Conservation (phyloP, 768 basidiomycete species). For the Goffeauzyma gilvescens region DNA sequence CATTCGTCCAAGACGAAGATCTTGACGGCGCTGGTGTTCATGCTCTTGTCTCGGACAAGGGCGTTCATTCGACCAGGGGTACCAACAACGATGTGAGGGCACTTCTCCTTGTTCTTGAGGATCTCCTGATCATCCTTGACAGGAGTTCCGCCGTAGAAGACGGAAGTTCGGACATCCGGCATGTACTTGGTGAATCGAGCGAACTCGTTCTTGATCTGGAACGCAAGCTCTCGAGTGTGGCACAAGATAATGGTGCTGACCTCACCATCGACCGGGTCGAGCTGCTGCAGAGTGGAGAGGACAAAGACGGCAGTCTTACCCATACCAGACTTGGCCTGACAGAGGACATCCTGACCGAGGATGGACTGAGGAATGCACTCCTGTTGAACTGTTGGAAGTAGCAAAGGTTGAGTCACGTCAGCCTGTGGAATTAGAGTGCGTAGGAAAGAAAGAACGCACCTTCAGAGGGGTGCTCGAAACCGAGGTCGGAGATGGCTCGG, state of each 20-base stretch:
- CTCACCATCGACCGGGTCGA: constrained; percentile 95
- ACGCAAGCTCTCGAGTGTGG: constrained; percentile 96
- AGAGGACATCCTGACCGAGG: constrained; percentile 96
- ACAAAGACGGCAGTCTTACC: constrained; percentile 97
- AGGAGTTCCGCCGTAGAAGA: constrained; percentile 93
- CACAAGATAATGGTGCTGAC: constrained; percentile 94
- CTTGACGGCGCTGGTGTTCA: constrained; percentile 81
- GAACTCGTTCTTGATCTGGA: constrained; percentile 99
- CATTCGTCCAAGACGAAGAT: constrained; percentile 99
- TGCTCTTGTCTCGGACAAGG: constrained; percentile 78
- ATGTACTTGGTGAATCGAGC: constrained; percentile 98
- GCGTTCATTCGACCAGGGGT: constrained; percentile 95
- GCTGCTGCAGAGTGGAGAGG: constrained; percentile 87
- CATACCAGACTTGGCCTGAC: constrained; percentile 93
- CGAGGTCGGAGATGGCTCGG: constrained; percentile 95
- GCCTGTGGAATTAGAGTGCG: neutral
- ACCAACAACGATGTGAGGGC: constrained; percentile 96
- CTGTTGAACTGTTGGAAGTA: constrained; percentile 91
- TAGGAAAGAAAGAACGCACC: constrained; percentile 38
- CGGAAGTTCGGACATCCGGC: constrained; percentile 92
- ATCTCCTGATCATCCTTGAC: constrained; percentile 83
- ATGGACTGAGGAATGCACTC: constrained; percentile 99
- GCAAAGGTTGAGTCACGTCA: neutral
- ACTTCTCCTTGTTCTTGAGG: constrained; percentile 86
- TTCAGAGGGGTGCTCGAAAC: constrained; percentile 99